These are phyloP conservation scores for Rhizopogon vulgaris DNA, from an alignment of 768 basidiomycete genomes.

Conservation along the genomic window DNA sequence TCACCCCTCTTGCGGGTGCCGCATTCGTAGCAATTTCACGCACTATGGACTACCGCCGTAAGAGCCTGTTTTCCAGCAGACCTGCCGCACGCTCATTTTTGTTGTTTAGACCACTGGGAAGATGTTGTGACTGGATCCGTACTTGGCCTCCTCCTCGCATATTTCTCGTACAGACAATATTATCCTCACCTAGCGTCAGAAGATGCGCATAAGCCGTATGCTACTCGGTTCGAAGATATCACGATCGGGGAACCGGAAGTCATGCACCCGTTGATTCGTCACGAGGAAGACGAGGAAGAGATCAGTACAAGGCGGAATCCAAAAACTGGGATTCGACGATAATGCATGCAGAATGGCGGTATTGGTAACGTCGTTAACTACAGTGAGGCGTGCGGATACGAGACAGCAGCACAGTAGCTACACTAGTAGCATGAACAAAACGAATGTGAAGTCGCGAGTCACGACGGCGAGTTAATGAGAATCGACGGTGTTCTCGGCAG, in stretches of 20 bases:
- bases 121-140: constrained; percentile 78
- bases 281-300: not conserved
- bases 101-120: constrained; percentile 77
- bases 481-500: too few relatives aligned
- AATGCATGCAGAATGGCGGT: too few relatives aligned
- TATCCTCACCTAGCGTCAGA: constrained; percentile 61
- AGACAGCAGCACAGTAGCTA: too few relatives aligned
- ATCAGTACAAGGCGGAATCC: not conserved
- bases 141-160: constrained; percentile 67
- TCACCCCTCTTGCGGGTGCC: constrained; percentile 72
- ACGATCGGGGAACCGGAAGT: not conserved
- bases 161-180: constrained; percentile 78
- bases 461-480: too few relatives aligned
- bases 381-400: constrained; percentile 1
- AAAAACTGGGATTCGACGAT: not conserved
- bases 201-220: constrained; percentile 58
- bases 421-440: too few relatives aligned
- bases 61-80: constrained; percentile 11
- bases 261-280: too few relatives aligned
- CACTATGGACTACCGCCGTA: constrained; percentile 91
- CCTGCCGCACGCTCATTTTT: not conserved
- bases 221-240: constrained; percentile 50
- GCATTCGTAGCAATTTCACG: constrained; percentile 71
- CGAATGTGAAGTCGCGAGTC: too few relatives aligned
- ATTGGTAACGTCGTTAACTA: too few relatives aligned